These are phyloP conservation scores for Citrus medica DNA, from an alignment of 345 rosid species.

Conservation along the genomic window DNA sequence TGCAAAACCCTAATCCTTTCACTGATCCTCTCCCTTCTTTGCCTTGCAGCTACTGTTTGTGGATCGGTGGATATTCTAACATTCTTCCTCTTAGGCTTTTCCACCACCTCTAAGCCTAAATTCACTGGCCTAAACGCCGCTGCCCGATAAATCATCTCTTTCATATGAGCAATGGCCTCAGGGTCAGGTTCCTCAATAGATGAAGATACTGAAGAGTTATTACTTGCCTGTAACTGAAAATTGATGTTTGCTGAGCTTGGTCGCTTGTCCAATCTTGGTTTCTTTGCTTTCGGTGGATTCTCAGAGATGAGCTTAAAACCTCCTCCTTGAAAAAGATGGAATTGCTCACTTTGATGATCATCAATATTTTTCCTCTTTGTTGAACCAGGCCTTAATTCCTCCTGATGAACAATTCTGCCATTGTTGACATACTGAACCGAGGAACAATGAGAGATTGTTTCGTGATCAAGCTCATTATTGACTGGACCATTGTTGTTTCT, in stretches of 20 bases:
- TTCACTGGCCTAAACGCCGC: conserved; percentile 91
- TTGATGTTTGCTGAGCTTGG: conserved; percentile 67
- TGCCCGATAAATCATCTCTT: conserved; percentile 85
- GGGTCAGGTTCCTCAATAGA: conserved; percentile 70
- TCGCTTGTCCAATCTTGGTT: conserved; percentile 44
- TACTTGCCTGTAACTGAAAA: conserved; percentile 49
- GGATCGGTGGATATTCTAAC: conserved; percentile 85
- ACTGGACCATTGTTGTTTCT: conserved; percentile 22
- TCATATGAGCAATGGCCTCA: conserved; percentile 90
- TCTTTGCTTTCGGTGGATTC: conserved; percentile 49
- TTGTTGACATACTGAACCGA: conserved; percentile 24
- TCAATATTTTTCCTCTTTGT: conserved; percentile 35
- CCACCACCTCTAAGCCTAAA: conserved; percentile 57
- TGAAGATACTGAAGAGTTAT: conserved; percentile 37
- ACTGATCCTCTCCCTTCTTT: conserved; percentile 90
- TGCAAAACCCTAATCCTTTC: conserved; percentile 95
- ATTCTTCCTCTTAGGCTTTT: conserved; percentile 85
- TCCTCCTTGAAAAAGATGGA: conserved; percentile 48
- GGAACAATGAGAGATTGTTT: conserved; percentile 35
- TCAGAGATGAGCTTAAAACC: conserved; percentile 57
- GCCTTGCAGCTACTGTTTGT: conserved; percentile 94
- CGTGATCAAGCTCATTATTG: conserved; percentile 31
- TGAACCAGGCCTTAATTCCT: conserved; percentile 15
- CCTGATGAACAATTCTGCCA: conserved; percentile 6
- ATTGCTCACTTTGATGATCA: conserved; percentile 28